A percentile compares a stretch with the other conserved stretches of the same genome.
Evolutionary conservation across 805 yeast genomes (phyloP).

Genomic region (Metahyphopichia silvanorum): DNA sequence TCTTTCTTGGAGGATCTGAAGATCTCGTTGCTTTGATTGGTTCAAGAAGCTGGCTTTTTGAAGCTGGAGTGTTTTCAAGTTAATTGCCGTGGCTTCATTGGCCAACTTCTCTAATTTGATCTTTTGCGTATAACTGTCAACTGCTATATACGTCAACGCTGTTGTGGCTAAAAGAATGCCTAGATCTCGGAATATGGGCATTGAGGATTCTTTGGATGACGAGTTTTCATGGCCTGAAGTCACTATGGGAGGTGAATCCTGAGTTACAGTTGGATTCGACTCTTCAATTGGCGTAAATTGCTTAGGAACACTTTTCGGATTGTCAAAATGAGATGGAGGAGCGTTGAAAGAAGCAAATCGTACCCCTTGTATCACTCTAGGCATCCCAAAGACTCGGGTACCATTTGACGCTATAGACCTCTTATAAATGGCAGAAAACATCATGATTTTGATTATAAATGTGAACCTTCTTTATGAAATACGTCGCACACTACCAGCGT

Average conservation of each 20-base stretch:
- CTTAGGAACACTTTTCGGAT: constrained; percentile 17
- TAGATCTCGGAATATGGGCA: constrained; percentile 30
- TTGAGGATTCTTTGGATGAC: neutral
- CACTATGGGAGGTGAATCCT: too few species aligned
- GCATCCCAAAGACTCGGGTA: too few species aligned
- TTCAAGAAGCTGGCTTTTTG: constrained; percentile 49
- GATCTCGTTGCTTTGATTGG: constrained; percentile 50
- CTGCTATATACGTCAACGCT: constrained; percentile 45
- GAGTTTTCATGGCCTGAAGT: neutral
- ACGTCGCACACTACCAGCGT: too few species aligned
- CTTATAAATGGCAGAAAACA: too few species aligned
- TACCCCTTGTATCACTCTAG: too few species aligned
- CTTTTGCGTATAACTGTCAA: constrained; percentile 48
- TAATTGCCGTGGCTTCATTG: constrained; percentile 34
- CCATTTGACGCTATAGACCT: too few species aligned
- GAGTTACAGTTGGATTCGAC: constrained; percentile 4
- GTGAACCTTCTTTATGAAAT: too few species aligned
- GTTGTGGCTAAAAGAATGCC: constrained; percentile 41
- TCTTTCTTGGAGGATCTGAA: constrained; percentile 51
- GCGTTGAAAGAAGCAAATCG: too few species aligned
- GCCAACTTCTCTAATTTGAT: constrained; percentile 32
- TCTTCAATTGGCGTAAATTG: too few species aligned
- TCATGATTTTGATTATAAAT: too few species aligned
- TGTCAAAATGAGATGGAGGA: constrained; percentile 23
- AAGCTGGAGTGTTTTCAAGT: constrained; percentile 33